Conservation (phyloP, 495 filamentous ascomycete genomes). For the Cercophora samala region DNA sequence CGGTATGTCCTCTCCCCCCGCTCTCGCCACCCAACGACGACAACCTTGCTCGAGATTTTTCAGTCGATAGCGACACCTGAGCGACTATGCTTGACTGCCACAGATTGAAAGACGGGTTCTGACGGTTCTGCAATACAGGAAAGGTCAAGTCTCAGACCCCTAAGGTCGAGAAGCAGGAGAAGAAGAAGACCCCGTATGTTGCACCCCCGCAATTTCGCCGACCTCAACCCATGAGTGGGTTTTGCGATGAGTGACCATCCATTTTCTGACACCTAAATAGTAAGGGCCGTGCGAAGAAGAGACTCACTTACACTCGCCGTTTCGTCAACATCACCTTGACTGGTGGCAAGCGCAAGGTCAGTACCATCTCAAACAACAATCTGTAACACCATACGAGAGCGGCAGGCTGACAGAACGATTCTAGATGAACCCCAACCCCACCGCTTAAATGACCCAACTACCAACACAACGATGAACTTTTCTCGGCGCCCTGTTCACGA, state of each 20-base stretch:
- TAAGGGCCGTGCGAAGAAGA: slow-evolving; percentile 99
- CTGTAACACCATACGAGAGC: not conserved
- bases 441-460: slow-evolving; percentile 35
- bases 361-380: slow-evolving; percentile 8
- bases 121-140: slow-evolving; percentile 28
- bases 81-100: not conserved
- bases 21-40: slow-evolving; percentile 2
- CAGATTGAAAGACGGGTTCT: slow-evolving; percentile 5
- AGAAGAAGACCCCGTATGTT: slow-evolving; percentile 72
- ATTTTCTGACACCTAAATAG: slow-evolving; percentile 26
- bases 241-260: not conserved
- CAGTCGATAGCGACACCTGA: not conserved
- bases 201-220: not conserved
- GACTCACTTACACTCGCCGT: slow-evolving; percentile 91
- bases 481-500: slow-evolving; percentile 11
- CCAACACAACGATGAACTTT: slow-evolving; percentile 17
- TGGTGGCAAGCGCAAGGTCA: slow-evolving; percentile 97
- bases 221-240: not conserved
- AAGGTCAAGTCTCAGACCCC: slow-evolving; percentile 52
- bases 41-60: slow-evolving; percentile 9
- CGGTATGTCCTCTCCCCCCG: slow-evolving; percentile 27
- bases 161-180: slow-evolving; percentile 86
- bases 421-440: slow-evolving; percentile 54
- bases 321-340: slow-evolving; percentile 99
- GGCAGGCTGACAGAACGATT: not conserved